Base-by-base conservation (phyloP, 805 yeast species). In the Komagataella pastoris region DNA sequence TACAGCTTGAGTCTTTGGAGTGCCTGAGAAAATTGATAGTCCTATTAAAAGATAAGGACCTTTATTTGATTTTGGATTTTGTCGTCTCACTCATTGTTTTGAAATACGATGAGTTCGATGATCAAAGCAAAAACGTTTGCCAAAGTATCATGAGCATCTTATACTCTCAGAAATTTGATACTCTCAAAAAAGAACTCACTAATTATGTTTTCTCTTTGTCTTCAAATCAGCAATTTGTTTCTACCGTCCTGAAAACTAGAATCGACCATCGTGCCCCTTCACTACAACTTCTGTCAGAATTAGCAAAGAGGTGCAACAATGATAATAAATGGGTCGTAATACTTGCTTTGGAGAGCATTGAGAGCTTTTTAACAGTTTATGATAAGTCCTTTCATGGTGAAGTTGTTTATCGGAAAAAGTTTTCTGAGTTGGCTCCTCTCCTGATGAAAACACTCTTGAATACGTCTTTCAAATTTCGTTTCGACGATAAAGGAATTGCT, bases 61-160 rank as follows among this genome's bases (percentile, higher is more conserved):
- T 87, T 44, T 75, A 77, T 0, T 80, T 87, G 1, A 71, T 90
- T 40, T 73, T 87, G 46, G 95, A 88, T 62, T 76, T 87, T 44
- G 73, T 89, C 0, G 72, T 88, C 10, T 83, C 96, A 1, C 74
- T 85, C 44, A 72, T 88, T 21, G 71, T 85, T 46, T 93, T 87
- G 61, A 76, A 76, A 52, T 88, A 89, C 79, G 59, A 62, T 1
- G 53, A 56, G 0, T 80, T 89, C 54, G 71, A 74, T 45, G 59
- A 59, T 3, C 72, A 72, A 30, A 73, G 84, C 8, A 77, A 77
- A 57, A 52, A 56, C 0, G 65, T 75, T n/a, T 82, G 86, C 0
- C 70, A 71, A 51, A 72, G 71, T 18, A 73, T 87, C 7, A 63
- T 88, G 46, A 58, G 62, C 46, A 61, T 58, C 10, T 57, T 65